Base-by-base conservation (phyloP, 2,329 filamentous ascomycete species). In the Ceratocystis papillata region DNA sequence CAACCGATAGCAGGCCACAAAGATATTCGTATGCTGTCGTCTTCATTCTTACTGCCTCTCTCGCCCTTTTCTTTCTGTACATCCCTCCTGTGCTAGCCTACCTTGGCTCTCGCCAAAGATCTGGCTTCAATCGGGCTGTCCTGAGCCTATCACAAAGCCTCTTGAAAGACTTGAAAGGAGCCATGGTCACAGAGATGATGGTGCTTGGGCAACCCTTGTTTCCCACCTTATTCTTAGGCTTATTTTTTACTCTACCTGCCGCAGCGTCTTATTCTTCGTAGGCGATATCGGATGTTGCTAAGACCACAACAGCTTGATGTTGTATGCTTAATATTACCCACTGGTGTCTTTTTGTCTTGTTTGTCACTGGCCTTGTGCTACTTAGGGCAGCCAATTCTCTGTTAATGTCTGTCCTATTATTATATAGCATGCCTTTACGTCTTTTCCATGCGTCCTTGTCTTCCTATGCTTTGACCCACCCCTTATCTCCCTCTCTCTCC, bases 21-120 rank as follows among this genome's bases (percentile, higher is more conserved):
- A 57, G 22, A 57, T 57, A n/a, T 48, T 33, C 45, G 25, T 22
- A 6, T 50, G 10, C 48, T 50, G 10, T 48, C 10, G 37, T 48
- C 37, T 12, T n/a, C 28, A 17, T 37, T 20, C 48, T 50, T 50
- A 22, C 48, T 8, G 20, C 5, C 59, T 44, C 30, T 28, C 28
- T 63, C 20, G 3, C 17, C 5, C 37, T 30, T 28, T 25, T 63
- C 44, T n/a, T 48, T 48, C 25, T 50, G 12, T 33, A 15, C 37
- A 20, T 12, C 10, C 20, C 25, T 50, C 46, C 15, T 30, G 20
- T 41, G 8, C 55, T 59, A 59, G n/a, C 55, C 28, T 5, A 22
- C 17, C 33, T 37, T 30, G 55, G 55, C 28, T 59, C 55, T 59
- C 55, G 55, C 55, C 17, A n/a, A 33, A 37, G 15, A 59, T 33